Percentiles rank a stretch among this genome's conserved stretches.
These are phyloP conservation scores for Hypoxylon rickii DNA, from an alignment of 495 filamentous ascomycete genomes.

Conservation along the genomic window DNA sequence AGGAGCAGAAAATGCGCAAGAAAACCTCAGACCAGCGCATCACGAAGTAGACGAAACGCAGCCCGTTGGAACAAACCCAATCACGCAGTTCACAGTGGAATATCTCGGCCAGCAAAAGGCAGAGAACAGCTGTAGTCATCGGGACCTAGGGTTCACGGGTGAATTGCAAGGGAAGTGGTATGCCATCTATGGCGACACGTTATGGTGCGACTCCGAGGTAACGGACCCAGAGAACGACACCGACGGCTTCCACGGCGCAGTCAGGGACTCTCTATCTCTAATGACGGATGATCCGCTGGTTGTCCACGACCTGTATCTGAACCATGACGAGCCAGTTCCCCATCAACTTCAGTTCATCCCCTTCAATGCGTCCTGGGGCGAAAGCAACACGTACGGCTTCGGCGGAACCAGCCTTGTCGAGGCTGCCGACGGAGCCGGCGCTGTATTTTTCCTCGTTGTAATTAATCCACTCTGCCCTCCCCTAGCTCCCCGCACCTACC, in stretches of 20 bases:
- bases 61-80: slow-evolving; percentile 39
- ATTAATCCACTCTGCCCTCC: not conserved
- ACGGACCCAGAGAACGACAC: slow-evolving; percentile 31
- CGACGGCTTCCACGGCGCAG: slow-evolving; percentile 44
- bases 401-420: slow-evolving; percentile 45
- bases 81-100: slow-evolving; percentile 22
- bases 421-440: slow-evolving; percentile 28
- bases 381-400: slow-evolving; percentile 40
- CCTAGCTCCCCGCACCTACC: too few relatives aligned
- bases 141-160: slow-evolving; percentile 49
- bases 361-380: slow-evolving; percentile 39
- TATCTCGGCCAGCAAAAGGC: slow-evolving; percentile 43
- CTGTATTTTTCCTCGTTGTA: slow-evolving; percentile 41
- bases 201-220: slow-evolving; percentile 41
- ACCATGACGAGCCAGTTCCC: slow-evolving; percentile 35
- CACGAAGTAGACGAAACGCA: slow-evolving; percentile 40
- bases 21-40: not conserved
- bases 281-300: slow-evolving; percentile 39
- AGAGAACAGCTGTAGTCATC: slow-evolving; percentile 43
- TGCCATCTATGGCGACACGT: slow-evolving; percentile 44
- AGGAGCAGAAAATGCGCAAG: too few relatives aligned
- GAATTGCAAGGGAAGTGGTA: slow-evolving; percentile 44
- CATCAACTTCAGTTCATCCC: slow-evolving; percentile 43
- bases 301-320: slow-evolving; percentile 38
- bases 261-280: slow-evolving; percentile 38